phyloP scores from a whole-genome alignment of 2,329 filamentous ascomycete species.

The Sarocladium kiliense region DNA sequence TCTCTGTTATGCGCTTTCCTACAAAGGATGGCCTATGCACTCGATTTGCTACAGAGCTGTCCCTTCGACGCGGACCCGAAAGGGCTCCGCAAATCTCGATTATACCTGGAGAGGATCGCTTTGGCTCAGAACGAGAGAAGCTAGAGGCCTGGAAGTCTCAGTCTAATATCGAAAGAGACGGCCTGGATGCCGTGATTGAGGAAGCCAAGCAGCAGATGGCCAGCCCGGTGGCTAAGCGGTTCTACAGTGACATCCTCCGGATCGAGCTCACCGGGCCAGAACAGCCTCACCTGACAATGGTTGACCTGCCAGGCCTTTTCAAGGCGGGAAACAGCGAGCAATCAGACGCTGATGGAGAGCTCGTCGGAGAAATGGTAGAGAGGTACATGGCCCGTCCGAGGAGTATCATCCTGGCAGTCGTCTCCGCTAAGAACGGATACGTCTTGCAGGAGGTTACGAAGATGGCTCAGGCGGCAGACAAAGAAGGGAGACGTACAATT shows the following conservation, averaged over 20 bases:
- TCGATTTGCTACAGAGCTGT: constrained; percentile 57
- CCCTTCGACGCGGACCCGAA: constrained; percentile 41
- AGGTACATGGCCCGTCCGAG: constrained; percentile 51
- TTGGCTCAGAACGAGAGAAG: constrained; percentile 18
- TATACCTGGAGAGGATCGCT: constrained; percentile 23
- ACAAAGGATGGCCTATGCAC: constrained; percentile 55
- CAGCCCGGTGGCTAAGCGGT: constrained; percentile 27
- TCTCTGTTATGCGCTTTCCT: constrained; percentile 57
- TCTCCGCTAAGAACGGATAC: constrained; percentile 52
- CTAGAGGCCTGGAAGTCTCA: constrained; percentile 12
- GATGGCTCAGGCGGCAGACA: constrained; percentile 26
- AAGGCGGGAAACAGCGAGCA: constrained; percentile 42
- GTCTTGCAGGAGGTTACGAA: constrained; percentile 54
- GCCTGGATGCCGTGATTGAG: constrained; percentile 27
- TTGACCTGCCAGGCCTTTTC: constrained; percentile 55
- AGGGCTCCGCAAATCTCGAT: constrained; percentile 27
- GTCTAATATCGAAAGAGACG: constrained; percentile 13
- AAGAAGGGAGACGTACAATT: constrained; percentile 36
- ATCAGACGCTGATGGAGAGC: constrained; percentile 34
- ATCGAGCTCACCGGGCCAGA: constrained; percentile 43
- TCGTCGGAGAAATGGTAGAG: constrained; percentile 42
- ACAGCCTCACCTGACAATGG: constrained; percentile 48
- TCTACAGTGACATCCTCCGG: constrained; percentile 40
- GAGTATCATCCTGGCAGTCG: constrained; percentile 56
- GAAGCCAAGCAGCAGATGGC: constrained; percentile 44